Evolutionary conservation across 257 asterid genomes (phyloP).

Genomic region (Solanum pinnatisectum): DNA sequence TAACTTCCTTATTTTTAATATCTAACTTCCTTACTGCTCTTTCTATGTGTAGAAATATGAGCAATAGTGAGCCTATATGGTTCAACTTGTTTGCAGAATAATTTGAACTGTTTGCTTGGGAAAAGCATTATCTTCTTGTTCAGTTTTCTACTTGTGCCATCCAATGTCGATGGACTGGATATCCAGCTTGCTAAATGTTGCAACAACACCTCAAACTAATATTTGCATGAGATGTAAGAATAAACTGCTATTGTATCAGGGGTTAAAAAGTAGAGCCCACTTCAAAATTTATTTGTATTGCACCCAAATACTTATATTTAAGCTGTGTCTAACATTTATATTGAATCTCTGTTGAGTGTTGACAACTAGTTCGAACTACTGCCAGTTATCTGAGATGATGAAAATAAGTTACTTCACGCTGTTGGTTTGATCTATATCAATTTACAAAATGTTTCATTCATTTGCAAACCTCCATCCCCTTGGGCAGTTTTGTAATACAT

Average conservation of each 20-base stretch:
- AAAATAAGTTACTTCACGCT: neutral
- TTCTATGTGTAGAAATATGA: neutral
- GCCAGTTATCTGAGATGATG: neutral
- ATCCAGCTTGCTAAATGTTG: neutral
- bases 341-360: neutral
- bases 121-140: neutral
- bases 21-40: neutral
- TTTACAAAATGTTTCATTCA: neutral
- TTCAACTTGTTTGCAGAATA: slow-evolving; percentile 4
- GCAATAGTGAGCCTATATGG: neutral
- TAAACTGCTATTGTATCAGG: neutral
- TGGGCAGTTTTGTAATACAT: neutral
- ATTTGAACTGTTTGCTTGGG: neutral
- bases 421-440: neutral
- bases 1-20: slow-evolving; percentile 12
- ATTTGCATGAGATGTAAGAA: neutral
- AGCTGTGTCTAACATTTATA: neutral
- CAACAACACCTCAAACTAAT: neutral
- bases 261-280: neutral
- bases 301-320: neutral
- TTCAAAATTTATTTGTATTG: neutral
- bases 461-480: neutral
- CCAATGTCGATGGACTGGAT: neutral
- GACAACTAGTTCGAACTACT: neutral
- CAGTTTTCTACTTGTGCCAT: neutral